Conservation (phyloP, 305 asterid species). For the Fraxinus xanthoxyloides region DNA sequence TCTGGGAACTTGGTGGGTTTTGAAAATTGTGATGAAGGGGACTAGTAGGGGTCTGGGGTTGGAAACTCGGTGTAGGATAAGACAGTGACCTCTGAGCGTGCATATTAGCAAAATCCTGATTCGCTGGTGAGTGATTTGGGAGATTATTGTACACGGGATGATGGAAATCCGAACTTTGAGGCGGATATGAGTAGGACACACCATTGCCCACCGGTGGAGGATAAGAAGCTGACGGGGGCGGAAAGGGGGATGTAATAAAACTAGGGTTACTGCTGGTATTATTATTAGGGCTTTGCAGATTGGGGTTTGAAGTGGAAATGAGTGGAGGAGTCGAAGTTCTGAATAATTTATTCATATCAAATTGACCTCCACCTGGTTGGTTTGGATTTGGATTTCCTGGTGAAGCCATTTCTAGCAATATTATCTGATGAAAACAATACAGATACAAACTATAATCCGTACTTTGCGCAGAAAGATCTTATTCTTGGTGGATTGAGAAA, state of each 20-base stretch:
- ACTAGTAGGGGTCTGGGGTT: conserved; percentile 26
- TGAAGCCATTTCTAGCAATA: conserved; percentile 55
- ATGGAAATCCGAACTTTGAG: conserved; percentile 40
- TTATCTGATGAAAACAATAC: conserved; percentile 2
- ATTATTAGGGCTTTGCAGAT: conserved; percentile 45
- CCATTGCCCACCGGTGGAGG: conserved; percentile 62
- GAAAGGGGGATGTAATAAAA: conserved; percentile 13
- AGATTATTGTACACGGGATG: conserved; percentile 32
- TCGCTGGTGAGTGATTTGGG: conserved; percentile 22
- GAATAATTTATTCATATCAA: conserved; percentile 69
- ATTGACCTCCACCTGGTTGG: conserved; percentile 56
- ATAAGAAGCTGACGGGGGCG: conserved; percentile 67
- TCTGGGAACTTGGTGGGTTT: conserved; percentile 38
- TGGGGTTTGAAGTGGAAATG: conserved; percentile 34
- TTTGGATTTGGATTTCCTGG: conserved; percentile 37
- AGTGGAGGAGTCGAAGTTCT: conserved; percentile 40
- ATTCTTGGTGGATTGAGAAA: conserved; percentile 12
- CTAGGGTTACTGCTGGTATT: conserved; percentile 10
- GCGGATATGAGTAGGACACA: conserved; percentile 43
- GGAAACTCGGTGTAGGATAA: conserved; percentile 47
- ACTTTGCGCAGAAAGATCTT: not conserved
- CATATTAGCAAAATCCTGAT: conserved; percentile 23
- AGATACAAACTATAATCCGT: not conserved
- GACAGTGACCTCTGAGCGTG: conserved; percentile 50
- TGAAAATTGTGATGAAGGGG: conserved; percentile 26